phyloP scores from a whole-genome alignment of 2,329 filamentous ascomycete species.

The Botrytis cinerea region DNA sequence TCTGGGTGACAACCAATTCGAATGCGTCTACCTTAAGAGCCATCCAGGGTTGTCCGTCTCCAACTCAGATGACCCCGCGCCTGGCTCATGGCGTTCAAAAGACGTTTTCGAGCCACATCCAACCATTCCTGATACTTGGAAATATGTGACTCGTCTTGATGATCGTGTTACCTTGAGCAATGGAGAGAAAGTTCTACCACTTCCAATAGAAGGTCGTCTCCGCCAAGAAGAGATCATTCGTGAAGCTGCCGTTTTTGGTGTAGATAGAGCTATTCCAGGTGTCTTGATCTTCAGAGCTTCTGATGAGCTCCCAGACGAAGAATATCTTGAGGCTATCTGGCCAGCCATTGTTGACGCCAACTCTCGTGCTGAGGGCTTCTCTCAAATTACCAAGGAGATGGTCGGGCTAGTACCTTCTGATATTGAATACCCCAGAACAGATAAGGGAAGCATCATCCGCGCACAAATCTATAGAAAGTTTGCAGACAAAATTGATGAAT shows the following conservation, averaged over 20 bases:
- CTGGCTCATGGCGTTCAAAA: conserved; percentile 48
- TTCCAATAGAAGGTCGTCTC: conserved; percentile 55
- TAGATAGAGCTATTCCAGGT: conserved; percentile 54
- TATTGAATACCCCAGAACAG: conserved; percentile 50
- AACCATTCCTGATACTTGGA: conserved; percentile 47
- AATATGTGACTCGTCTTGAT: conserved; percentile 49
- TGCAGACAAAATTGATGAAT: conserved; percentile 47
- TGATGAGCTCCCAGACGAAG: conserved; percentile 44
- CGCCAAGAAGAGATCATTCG: conserved; percentile 53
- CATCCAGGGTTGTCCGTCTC: conserved; percentile 44
- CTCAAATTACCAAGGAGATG: conserved; percentile 54
- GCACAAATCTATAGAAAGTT: conserved; percentile 52
- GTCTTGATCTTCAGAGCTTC: conserved; percentile 54
- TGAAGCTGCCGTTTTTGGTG: conserved; percentile 60
- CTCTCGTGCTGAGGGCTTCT: conserved; percentile 52
- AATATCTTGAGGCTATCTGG: conserved; percentile 53
- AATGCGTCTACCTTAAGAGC: conserved; percentile 43
- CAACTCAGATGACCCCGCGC: conserved; percentile 47
- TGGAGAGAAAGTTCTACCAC: conserved; percentile 51
- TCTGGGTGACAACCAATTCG: conserved; percentile 40
- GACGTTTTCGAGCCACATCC: conserved; percentile 50
- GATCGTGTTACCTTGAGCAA: conserved; percentile 50
- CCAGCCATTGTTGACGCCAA: conserved; percentile 56
- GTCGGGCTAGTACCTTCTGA: conserved; percentile 51
- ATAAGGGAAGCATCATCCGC: conserved; percentile 57